These are phyloP conservation scores for Dictyostelium discoideum DNA, from an alignment of 78 protist genomes.

Conservation along the genomic window dicty_2.7 NC_007091.3:4548001-4548500, in stretches of 20 bases:
- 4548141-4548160: constrained; percentile 55
- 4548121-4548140: constrained; percentile 42
- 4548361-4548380: background rate
- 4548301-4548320: background rate
- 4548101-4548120: constrained; percentile 71
- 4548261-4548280: constrained; percentile 80
- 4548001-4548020: too few species aligned
- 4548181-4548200: constrained; percentile 42
- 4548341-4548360: constrained; percentile 18
- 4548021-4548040: too few species aligned
- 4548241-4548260: background rate
- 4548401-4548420: background rate
- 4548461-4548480: background rate
- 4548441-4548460: background rate
- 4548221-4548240: constrained; percentile 24
- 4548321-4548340: background rate
- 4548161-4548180: constrained; percentile 66
- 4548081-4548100: constrained; percentile 76
- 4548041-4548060: too few species aligned
- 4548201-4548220: constrained; percentile 41
- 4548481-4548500: background rate
- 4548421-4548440: background rate
- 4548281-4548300: constrained; percentile 89
- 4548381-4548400: constrained; percentile 19
- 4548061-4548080: constrained; percentile 89